These are phyloP conservation scores for Boletus rubescentipes DNA, from an alignment of 768 basidiomycete species.

Conservation along the genomic window DNA sequence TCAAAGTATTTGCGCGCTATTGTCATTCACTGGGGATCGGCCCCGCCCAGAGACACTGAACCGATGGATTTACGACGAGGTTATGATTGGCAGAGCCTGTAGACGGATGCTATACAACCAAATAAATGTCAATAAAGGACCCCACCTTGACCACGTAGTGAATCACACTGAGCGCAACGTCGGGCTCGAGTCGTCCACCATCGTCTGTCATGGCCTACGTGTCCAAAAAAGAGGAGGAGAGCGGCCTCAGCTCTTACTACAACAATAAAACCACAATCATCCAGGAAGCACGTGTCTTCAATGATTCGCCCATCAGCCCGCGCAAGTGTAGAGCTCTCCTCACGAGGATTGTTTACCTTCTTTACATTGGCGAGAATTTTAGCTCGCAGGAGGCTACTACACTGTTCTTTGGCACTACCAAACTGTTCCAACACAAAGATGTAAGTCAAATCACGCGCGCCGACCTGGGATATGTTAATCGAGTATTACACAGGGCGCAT, in stretches of 20 bases:
- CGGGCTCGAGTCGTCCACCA: conserved; percentile 19
- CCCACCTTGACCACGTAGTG: conserved; percentile 26
- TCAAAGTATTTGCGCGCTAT: too few relatives aligned
- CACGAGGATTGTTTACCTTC: conserved; percentile 93
- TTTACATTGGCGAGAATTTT: conserved; percentile 96
- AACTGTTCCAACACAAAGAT: conserved; percentile 99
- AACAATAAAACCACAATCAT: conserved; percentile 98
- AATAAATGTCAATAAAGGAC: conserved; percentile 25
- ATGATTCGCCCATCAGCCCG: conserved; percentile 98
- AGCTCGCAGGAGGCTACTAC: conserved; percentile 95
- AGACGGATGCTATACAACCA: neutral
- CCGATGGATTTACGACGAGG: too few relatives aligned
- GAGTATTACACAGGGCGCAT: conserved; percentile 62
- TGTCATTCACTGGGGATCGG: too few relatives aligned
- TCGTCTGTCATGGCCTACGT: conserved; percentile 69
- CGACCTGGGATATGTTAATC: conserved; percentile 2
- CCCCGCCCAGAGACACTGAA: too few relatives aligned
- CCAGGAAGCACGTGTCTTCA: conserved; percentile 98
- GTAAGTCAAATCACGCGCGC: conserved; percentile 49
- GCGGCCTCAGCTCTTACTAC: conserved; percentile 86
- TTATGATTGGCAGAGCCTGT: too few relatives aligned
- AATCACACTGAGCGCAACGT: conserved; percentile 10
- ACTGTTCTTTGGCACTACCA: conserved; percentile 98
- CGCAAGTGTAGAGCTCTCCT: conserved; percentile 95
- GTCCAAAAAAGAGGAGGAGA: conserved; percentile 97